Conservation (phyloP, 495 filamentous ascomycete species). For the Penicillium turbatum region DNA sequence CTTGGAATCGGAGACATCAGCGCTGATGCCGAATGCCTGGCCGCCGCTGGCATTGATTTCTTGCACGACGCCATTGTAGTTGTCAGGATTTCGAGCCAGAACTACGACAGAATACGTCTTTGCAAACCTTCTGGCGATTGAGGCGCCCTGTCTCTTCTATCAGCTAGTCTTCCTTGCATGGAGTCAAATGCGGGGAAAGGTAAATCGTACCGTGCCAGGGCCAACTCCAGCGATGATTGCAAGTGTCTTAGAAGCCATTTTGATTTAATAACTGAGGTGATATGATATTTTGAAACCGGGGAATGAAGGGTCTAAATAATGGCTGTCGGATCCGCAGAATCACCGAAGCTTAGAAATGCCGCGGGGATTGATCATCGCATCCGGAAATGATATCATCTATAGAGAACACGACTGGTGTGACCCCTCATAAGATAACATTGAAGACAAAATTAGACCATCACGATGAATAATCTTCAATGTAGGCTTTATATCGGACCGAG, state of each 20-base stretch:
- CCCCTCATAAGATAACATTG: neutral
- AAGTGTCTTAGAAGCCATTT: constrained; percentile 44
- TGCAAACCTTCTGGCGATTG: constrained; percentile 65
- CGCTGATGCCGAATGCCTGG: constrained; percentile 68
- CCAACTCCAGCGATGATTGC: constrained; percentile 74
- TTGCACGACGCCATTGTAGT: constrained; percentile 61
- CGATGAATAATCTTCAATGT: constrained; percentile 4
- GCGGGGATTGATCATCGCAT: constrained; percentile 29
- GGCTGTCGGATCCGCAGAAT: constrained; percentile 4
- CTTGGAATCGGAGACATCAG: constrained; percentile 62
- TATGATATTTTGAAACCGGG: neutral
- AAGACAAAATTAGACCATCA: neutral
- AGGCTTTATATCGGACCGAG: too few species aligned
- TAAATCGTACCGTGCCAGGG: constrained; percentile 56
- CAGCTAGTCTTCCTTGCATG: neutral
- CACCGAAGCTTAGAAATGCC: constrained; percentile 29
- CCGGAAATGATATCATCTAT: constrained; percentile 26
- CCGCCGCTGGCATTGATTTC: constrained; percentile 70
- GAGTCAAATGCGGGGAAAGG: neutral
- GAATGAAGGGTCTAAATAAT: constrained; percentile 3
- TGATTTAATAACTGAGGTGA: neutral
- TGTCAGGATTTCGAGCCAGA: constrained; percentile 64
- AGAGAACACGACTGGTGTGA: constrained; percentile 9
- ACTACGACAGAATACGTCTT: constrained; percentile 70
- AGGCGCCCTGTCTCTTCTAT: constrained; percentile 40